Evolutionary conservation across 257 asterid species (phyloP).

Genomic region (Solanum chaucha): DNA sequence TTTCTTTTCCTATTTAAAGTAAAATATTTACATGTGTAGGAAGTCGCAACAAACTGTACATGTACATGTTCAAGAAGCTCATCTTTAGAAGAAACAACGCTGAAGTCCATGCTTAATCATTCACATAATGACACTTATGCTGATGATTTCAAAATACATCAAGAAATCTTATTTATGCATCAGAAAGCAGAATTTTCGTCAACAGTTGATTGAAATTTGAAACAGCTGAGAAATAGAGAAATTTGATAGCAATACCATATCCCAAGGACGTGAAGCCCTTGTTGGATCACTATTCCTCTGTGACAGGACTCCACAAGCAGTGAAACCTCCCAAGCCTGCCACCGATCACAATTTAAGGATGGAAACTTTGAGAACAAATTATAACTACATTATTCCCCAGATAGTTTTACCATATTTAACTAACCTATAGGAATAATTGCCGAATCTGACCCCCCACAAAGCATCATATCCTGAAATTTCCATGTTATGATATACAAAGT

Average conservation of each 20-base stretch:
- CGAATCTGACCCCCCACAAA: slow-evolving; percentile 44
- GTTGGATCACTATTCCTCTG: slow-evolving; percentile 31
- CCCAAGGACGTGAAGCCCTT: slow-evolving; percentile 45
- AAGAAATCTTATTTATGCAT: not conserved
- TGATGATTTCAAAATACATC: not conserved
- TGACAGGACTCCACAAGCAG: slow-evolving; percentile 32
- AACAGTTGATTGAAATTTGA: not conserved
- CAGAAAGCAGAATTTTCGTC: not conserved
- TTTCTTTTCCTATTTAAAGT: not conserved
- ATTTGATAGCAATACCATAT: slow-evolving; percentile 12
- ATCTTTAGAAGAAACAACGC: not conserved
- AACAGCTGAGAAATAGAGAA: not conserved
- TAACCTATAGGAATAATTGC: slow-evolving; percentile 33
- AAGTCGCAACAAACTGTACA: not conserved
- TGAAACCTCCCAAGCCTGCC: slow-evolving; percentile 40
- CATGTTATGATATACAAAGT: not conserved
- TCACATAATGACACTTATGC: not conserved
- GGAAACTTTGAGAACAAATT: not conserved
- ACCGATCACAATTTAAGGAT: not conserved
- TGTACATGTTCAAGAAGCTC: not conserved
- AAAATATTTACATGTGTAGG: not conserved
- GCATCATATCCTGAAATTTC: slow-evolving; percentile 34
- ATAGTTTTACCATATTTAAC: not conserved
- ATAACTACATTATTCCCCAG: not conserved
- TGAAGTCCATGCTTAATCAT: not conserved